phyloP scores from a whole-genome alignment of 2,329 filamentous ascomycete genomes.

The Aspergillus sp. region DNA sequence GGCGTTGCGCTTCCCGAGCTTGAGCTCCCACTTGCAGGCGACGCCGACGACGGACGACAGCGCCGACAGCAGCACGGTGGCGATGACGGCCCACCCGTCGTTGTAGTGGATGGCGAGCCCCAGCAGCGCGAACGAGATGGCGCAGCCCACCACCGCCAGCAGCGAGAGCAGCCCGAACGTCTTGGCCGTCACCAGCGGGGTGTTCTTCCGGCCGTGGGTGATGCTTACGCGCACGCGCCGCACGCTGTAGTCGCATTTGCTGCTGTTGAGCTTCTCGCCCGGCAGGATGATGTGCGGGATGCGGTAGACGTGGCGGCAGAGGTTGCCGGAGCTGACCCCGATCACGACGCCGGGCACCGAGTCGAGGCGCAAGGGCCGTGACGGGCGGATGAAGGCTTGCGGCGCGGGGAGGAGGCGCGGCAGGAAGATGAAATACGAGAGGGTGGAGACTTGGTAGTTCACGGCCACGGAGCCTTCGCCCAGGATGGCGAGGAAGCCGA shows the following conservation, averaged over 20 bases:
- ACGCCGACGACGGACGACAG: slow-evolving; percentile 2
- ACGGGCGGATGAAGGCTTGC: slow-evolving; percentile 59
- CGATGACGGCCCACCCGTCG: slow-evolving; percentile 6
- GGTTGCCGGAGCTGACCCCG: slow-evolving; percentile 58
- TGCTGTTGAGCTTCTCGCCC: slow-evolving; percentile 35
- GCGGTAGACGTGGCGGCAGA: slow-evolving; percentile 3
- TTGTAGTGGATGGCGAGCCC: slow-evolving; percentile 4
- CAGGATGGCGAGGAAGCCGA: slow-evolving; percentile 63
- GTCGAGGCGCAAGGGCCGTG: slow-evolving; percentile 56
- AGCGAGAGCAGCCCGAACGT: neutral
- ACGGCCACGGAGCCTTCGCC: slow-evolving; percentile 60
- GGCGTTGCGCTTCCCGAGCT: slow-evolving; percentile 53
- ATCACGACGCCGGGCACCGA: slow-evolving; percentile 55
- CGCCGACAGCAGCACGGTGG: slow-evolving; percentile 2
- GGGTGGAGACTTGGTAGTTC: slow-evolving; percentile 59
- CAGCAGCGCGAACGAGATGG: slow-evolving; percentile 4
- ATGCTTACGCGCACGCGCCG: slow-evolving; percentile 21
- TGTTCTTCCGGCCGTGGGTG: neutral
- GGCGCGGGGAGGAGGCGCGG: slow-evolving; percentile 63
- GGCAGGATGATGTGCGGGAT: slow-evolving; percentile 5
- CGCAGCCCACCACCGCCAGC: slow-evolving; percentile 1
- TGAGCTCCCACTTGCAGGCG: slow-evolving; percentile 48
- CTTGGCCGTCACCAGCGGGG: neutral
- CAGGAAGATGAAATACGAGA: slow-evolving; percentile 57
- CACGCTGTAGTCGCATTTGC: slow-evolving; percentile 57